Base-by-base conservation (phyloP, 2,329 filamentous ascomycete genomes). In the Alternaria burnsii region DNA sequence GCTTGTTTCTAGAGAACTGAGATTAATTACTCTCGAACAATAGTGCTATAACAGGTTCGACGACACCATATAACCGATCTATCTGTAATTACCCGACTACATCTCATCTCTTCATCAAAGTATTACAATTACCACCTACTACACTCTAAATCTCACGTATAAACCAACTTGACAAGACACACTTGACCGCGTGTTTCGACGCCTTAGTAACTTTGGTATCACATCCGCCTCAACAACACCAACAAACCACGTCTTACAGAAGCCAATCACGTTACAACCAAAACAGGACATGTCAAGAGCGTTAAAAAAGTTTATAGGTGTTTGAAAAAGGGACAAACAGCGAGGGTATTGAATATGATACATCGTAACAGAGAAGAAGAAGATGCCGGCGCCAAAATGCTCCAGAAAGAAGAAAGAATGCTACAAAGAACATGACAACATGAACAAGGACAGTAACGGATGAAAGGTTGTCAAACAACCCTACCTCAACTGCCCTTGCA, bases 401-500 rank as follows among this genome's bases (percentile, higher is more conserved):
- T 41, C 42, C 50, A 52, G 28, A 40, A 57, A 34, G 16, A 28
- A 6, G 5, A 16, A 50, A 14, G 32, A 26, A 1, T 34, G 40
- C 34, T 24, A 16, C 18, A 22, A 36, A 38, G 34, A 38, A 38
- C 34, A 43, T 22, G 9, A 58, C 28, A 3, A 38, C 14, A n/a
- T 7, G 34, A 36, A 36, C 22, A 7, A 14, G 32, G 12, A 18
- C 36, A 38, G 36, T 18, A 6, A 36, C 32, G 14, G 11, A 12
- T 4, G 20, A 36, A 36, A 14, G 34, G 12, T 36, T 8, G 14
- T 40, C 9, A 5, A 18, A 20, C 9, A 40, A 10, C 36, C 8
- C 3, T 87, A 93, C 78, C 88, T 85, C 75, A 96, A 82, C 51
- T 88, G 87, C 55, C 85, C 73, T 82, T 95, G 93, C 71, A 90